Evolutionary conservation across 441 rosid genomes (phyloP), one percentile per base, ranked within the genome.

Genomic region (Erodium chrysanthum): DNA sequence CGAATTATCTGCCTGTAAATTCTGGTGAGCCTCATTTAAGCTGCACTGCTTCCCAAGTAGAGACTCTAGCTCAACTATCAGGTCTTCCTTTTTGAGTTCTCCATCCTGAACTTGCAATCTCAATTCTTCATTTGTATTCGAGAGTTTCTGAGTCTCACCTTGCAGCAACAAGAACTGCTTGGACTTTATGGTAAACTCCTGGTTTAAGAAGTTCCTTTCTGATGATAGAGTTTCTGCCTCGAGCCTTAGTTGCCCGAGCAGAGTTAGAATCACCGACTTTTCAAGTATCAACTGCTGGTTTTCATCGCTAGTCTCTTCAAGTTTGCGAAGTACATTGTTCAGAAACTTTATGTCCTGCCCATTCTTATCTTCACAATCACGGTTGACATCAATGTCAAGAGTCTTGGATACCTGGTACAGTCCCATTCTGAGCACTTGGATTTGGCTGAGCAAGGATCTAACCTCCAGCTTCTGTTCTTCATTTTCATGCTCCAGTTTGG

Each of bases 171-270:
- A 69, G 54, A 84, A 74, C 82, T 79, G 83, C 76, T 73, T 79
- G 64, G 78, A 70, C 70, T 69, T 88, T 69, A 69, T 67, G 54
- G 78, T 80, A 73, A 83, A 82, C 73, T 87, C 82, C 72, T 79
- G 79, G 71, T 68, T 76, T 66, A 89, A 81, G 61, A 67, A 70
- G 69, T 66, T 75, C 77, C 81, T 91, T 75, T 81, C 84, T 48
- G 78, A 42, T 68, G 76, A 80, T 68, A 86, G 83, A 77, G 74
- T 76, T 31, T 74, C 79, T 56, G 83, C 82, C 78, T 91, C 95
- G 65, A 73, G 75, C 68, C 84, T 85, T 71, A 83, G 83, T 78
- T 85, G 84, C 76, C 82, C 84, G 71, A 93, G 80, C 73, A 89
- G 74, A 25, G 86, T 80, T 75, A 79, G 74, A 68, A 91, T 82